Percentiles rank a stretch among this genome's conserved stretches.
Evolutionary conservation across 768 basidiomycete genomes (phyloP).

Genomic region (Cystofilobasidium macerans): DNA sequence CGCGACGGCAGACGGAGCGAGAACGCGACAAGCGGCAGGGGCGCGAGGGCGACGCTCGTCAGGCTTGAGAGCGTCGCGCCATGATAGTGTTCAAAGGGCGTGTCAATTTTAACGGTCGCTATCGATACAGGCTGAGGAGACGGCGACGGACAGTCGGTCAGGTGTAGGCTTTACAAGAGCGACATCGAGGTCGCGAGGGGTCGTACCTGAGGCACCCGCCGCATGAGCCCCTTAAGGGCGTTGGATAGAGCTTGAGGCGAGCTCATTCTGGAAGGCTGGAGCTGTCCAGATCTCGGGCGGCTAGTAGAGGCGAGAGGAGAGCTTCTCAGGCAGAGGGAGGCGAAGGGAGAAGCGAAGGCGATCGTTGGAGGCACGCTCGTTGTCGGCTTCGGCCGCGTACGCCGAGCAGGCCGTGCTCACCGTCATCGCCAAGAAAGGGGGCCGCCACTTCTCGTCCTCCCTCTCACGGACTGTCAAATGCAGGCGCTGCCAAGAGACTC

Average conservation of each 20-base stretch:
- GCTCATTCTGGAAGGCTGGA: not conserved
- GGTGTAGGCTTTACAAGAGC: not conserved
- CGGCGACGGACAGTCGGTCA: not conserved
- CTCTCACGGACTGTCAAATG: too few relatives aligned
- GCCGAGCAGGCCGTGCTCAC: too few relatives aligned
- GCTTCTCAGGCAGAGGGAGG: too few relatives aligned
- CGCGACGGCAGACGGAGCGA: constrained; percentile 80
- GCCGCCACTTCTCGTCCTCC: too few relatives aligned
- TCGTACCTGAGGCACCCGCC: constrained; percentile 25
- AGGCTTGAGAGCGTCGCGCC: constrained; percentile 92
- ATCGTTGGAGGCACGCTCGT: too few relatives aligned
- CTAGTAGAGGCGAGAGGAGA: too few relatives aligned
- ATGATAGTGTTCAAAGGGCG: constrained; percentile 46
- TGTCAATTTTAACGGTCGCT: constrained; percentile 19
- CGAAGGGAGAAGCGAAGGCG: too few relatives aligned
- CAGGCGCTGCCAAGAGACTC: too few relatives aligned
- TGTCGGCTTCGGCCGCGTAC: too few relatives aligned
- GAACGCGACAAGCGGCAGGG: constrained; percentile 76
- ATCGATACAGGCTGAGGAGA: constrained; percentile 22
- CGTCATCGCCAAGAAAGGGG: too few relatives aligned
- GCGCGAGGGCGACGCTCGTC: constrained; percentile 79
- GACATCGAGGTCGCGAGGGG: not conserved
- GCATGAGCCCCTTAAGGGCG: constrained; percentile 24
- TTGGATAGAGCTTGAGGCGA: constrained; percentile 1
- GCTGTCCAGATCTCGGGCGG: too few relatives aligned